Conservation (phyloP, 2,329 filamentous ascomycete species). For the Alternaria conjuncta region DNA sequence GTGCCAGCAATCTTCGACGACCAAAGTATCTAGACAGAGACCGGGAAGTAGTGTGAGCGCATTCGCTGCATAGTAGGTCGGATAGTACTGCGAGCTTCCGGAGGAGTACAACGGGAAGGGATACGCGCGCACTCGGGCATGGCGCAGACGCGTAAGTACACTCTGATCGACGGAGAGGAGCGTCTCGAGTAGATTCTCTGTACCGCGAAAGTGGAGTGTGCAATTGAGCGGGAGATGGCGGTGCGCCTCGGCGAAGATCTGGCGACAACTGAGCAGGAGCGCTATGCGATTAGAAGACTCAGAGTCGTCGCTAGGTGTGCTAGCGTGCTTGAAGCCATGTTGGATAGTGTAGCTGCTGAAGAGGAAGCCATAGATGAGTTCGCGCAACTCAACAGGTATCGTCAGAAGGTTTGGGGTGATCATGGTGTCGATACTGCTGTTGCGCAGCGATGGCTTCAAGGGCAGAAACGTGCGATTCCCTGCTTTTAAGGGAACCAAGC, state of each 20-base stretch:
- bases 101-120: slow-evolving; percentile 42
- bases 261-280: slow-evolving; percentile 39
- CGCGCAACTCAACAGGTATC: slow-evolving; percentile 42
- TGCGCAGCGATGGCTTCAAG: slow-evolving; percentile 9
- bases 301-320: not conserved
- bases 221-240: slow-evolving; percentile 41
- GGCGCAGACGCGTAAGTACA: slow-evolving; percentile 40
- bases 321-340: slow-evolving; percentile 35
- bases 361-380: slow-evolving; percentile 43
- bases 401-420: slow-evolving; percentile 34
- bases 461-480: slow-evolving; percentile 3
- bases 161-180: slow-evolving; percentile 39
- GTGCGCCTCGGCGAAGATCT: slow-evolving; percentile 41
- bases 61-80: slow-evolving; percentile 41
- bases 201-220: slow-evolving; percentile 42
- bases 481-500: not conserved
- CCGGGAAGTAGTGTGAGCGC: slow-evolving; percentile 42
- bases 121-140: slow-evolving; percentile 40
- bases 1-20: slow-evolving; percentile 46
- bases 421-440: slow-evolving; percentile 13
- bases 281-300: slow-evolving; percentile 33
- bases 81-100: slow-evolving; percentile 35
- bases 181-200: slow-evolving; percentile 42
- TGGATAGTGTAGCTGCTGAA: slow-evolving; percentile 39
- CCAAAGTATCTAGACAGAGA: slow-evolving; percentile 38